phyloP scores from a whole-genome alignment of 805 yeast genomes.

The Lipomyces starkeyi region DNA sequence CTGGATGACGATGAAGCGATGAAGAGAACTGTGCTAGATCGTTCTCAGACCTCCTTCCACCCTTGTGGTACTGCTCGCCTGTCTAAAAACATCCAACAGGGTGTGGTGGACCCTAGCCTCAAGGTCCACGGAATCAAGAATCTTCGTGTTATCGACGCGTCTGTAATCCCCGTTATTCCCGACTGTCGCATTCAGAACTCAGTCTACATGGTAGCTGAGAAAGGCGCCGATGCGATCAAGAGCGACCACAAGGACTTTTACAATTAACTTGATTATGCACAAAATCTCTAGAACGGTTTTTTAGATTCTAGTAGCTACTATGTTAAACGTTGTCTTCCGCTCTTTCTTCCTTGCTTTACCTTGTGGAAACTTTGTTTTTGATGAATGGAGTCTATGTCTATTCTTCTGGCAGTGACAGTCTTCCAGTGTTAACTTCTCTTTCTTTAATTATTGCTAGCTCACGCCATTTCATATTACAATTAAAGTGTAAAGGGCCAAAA shows the following conservation, averaged over 20 bases:
- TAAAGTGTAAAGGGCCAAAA: too few species aligned
- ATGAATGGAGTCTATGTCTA: too few species aligned
- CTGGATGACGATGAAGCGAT: constrained; percentile 45
- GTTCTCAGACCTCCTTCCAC: constrained; percentile 47
- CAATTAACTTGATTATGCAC: too few species aligned
- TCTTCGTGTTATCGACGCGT: constrained; percentile 47
- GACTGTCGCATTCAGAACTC: constrained; percentile 45
- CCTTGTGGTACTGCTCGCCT: constrained; percentile 45
- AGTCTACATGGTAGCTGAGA: constrained; percentile 44
- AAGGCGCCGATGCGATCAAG: constrained; percentile 45
- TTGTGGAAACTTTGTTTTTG: too few species aligned
- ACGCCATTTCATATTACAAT: too few species aligned
- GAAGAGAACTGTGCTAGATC: constrained; percentile 45
- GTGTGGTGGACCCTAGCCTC: constrained; percentile 46
- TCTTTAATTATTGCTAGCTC: too few species aligned
- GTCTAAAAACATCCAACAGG: constrained; percentile 18
- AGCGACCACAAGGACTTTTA: constrained; percentile 1
- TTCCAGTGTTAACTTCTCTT: too few species aligned
- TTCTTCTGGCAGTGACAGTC: too few species aligned
- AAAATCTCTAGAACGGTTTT: too few species aligned
- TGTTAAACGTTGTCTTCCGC: too few species aligned
- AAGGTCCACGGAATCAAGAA: constrained; percentile 45
- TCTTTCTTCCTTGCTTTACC: too few species aligned
- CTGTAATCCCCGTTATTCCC: constrained; percentile 47
- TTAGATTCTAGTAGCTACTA: too few species aligned